phyloP scores from a whole-genome alignment of 352 stramenopile genomes.

The Pseudoperonospora humuli region DNA sequence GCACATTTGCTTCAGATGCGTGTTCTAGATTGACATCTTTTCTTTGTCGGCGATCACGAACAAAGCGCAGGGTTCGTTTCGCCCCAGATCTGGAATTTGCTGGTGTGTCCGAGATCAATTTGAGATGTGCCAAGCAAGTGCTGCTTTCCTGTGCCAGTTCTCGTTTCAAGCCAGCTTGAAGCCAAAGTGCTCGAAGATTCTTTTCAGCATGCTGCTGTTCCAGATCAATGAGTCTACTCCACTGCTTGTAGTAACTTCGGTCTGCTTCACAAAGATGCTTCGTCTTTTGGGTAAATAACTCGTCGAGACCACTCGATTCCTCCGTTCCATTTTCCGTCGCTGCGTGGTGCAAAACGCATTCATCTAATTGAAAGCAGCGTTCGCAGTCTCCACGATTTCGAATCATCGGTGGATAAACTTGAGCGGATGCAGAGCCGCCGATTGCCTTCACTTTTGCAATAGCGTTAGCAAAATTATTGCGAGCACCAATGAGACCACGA shows the following conservation, averaged over 20 bases:
- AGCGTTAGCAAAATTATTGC: constrained; percentile 61
- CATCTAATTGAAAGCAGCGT: constrained; percentile 73
- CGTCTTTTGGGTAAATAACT: constrained; percentile 53
- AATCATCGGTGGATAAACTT: constrained; percentile 71
- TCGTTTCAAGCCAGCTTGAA: constrained; percentile 49
- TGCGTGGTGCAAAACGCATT: constrained; percentile 82
- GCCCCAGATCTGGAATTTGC: constrained; percentile 21
- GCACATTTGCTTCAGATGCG: neutral
- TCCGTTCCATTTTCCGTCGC: constrained; percentile 63
- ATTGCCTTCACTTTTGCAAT: constrained; percentile 54
- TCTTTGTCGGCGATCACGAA: constrained; percentile 35
- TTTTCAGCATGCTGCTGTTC: constrained; percentile 71
- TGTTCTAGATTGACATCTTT: neutral
- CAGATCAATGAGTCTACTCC: constrained; percentile 63
- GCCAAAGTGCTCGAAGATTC: constrained; percentile 58
- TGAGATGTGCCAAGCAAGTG: constrained; percentile 48
- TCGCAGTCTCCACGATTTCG: constrained; percentile 54
- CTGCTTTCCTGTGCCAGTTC: constrained; percentile 42
- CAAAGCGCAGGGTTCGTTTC: constrained; percentile 40
- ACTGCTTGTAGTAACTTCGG: constrained; percentile 63
- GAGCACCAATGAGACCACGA: constrained; percentile 53
- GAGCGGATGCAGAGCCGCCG: constrained; percentile 32
- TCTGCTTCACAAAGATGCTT: constrained; percentile 46
- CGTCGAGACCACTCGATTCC: constrained; percentile 57
- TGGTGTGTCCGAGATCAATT: constrained; percentile 39